Percentiles rank a stretch among this genome's conserved stretches.
Conservation (phyloP, 129 eudicot genomes). For the Tagetes patula region DNA sequence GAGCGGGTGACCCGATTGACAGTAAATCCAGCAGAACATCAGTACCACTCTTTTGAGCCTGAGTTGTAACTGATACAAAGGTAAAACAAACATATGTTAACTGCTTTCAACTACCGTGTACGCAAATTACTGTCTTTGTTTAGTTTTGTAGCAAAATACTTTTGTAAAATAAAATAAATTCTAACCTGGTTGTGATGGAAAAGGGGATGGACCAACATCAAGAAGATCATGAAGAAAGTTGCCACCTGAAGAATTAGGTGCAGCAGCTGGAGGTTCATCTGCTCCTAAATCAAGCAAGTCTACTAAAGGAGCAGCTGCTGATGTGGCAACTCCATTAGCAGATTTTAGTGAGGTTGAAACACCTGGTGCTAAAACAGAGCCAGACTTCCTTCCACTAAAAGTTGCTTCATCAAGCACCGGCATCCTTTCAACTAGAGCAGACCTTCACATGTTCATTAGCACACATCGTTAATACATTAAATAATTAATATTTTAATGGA, state of each 20-base stretch:
- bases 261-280: conserved; percentile 64
- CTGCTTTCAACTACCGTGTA: neutral
- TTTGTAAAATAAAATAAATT: conserved; percentile 12
- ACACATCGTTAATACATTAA: conserved; percentile 19
- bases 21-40: conserved; percentile 84
- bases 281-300: conserved; percentile 84
- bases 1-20: conserved; percentile 72
- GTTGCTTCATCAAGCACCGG: conserved; percentile 97
- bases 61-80: conserved; percentile 48
- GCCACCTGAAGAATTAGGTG: conserved; percentile 65
- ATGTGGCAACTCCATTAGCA: conserved; percentile 73
- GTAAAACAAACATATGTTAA: conserved; percentile 7
- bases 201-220: conserved; percentile 71
- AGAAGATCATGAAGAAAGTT: conserved; percentile 97
- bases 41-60: conserved; percentile 67
- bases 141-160: neutral
- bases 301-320: conserved; percentile 71
- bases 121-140: neutral
- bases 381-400: conserved; percentile 71
- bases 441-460: conserved; percentile 46
- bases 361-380: conserved; percentile 57
- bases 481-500: neutral
- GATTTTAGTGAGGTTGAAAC: conserved; percentile 60
- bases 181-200: conserved; percentile 68
- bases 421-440: conserved; percentile 85